These are phyloP conservation scores for Diatrype stigma DNA, from an alignment of 2,329 filamentous ascomycete genomes.

Conservation along the genomic window DNA sequence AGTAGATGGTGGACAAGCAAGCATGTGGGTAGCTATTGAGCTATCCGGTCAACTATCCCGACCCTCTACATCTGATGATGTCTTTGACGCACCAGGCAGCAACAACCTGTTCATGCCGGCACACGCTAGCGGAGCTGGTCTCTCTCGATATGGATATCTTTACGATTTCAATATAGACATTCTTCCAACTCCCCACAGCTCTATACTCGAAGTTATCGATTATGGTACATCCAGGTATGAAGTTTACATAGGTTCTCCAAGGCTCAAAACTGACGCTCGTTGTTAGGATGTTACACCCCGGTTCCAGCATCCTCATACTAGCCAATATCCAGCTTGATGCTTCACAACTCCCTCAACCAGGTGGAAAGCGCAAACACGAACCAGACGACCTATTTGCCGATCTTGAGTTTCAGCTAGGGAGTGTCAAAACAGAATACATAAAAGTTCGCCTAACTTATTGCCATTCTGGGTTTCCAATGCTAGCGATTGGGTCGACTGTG, in stretches of 20 bases:
- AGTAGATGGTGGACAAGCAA: slow-evolving; percentile 28
- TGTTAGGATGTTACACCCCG: slow-evolving; percentile 36
- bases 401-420: slow-evolving; percentile 53
- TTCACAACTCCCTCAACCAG: slow-evolving; percentile 4
- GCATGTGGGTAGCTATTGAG: slow-evolving; percentile 48
- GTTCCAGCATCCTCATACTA: slow-evolving; percentile 45
- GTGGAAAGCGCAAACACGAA: slow-evolving; percentile 31
- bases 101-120: slow-evolving; percentile 11
- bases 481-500: slow-evolving; percentile 15
- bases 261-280: slow-evolving; percentile 8
- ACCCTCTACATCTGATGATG: slow-evolving; percentile 10
- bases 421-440: slow-evolving; percentile 44
- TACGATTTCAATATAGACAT: slow-evolving; percentile 46
- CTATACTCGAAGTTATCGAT: slow-evolving; percentile 43
- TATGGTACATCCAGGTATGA: slow-evolving; percentile 12
- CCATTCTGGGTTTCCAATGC: slow-evolving; percentile 50
- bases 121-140: slow-evolving; percentile 15
- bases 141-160: slow-evolving; percentile 40
- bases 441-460: slow-evolving; percentile 49
- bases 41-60: slow-evolving; percentile 37
- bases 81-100: neutral
- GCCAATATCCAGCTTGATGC: slow-evolving; percentile 38
- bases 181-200: slow-evolving; percentile 35
- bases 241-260: slow-evolving; percentile 1
- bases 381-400: slow-evolving; percentile 57